These are phyloP conservation scores for Termitomyces sp. DNA, from an alignment of 768 basidiomycete species.

Conservation along the genomic window DNA sequence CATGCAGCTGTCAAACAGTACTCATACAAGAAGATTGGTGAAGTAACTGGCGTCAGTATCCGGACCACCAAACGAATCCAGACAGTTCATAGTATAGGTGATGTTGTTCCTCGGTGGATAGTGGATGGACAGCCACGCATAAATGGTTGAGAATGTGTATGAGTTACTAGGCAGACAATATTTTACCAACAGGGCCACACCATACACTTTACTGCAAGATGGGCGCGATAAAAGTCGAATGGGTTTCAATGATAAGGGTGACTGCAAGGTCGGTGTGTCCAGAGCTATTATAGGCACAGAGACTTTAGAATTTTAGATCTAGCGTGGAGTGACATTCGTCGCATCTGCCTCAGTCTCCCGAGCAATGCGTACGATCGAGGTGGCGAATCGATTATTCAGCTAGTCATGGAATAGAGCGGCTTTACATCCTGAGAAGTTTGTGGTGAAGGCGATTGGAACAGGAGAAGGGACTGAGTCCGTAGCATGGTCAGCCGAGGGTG, in stretches of 20 bases:
- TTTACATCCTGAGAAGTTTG: background rate
- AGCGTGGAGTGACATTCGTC: background rate
- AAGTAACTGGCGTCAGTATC: no score
- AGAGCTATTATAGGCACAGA: background rate
- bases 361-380: background rate
- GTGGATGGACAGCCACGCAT: no score
- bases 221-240: no score
- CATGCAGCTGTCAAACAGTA: background rate
- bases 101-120: no score
- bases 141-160: no score
- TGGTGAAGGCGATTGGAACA: background rate
- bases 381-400: background rate
- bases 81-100: no score
- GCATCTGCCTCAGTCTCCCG: background rate
- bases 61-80: no score
- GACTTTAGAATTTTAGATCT: background rate
- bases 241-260: no score
- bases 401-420: background rate
- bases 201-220: no score
- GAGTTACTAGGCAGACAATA: no score
- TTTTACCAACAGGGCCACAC: no score
- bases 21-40: background rate
- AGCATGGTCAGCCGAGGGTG: background rate
- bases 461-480: background rate
- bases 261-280: no score